Evolutionary conservation across 257 asterid species (phyloP).

Genomic region (Salvia hispanica): DNA sequence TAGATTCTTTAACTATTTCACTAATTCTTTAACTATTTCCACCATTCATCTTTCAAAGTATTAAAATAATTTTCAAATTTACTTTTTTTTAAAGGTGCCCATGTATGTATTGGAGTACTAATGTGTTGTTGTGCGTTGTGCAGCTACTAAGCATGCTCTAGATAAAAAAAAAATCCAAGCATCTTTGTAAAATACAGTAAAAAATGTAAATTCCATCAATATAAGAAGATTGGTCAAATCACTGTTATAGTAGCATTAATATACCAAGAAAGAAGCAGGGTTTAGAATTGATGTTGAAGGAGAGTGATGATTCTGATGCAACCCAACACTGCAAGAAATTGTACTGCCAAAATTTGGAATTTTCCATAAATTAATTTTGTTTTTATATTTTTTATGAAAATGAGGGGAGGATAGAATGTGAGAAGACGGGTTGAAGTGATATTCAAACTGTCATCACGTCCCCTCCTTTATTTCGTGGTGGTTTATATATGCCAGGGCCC

Average conservation of each 20-base stretch:
- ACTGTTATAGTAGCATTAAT: conserved; percentile 15
- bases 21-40: too few relatives aligned
- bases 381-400: not conserved
- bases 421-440: conserved; percentile 58
- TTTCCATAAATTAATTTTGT: conserved; percentile 15
- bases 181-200: too few relatives aligned
- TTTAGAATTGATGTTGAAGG: not conserved
- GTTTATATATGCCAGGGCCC: conserved; percentile 26
- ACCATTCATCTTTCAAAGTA: too few relatives aligned
- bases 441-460: conserved; percentile 54
- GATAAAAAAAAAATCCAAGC: too few relatives aligned
- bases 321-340: conserved; percentile 40
- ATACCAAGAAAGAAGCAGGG: conserved; percentile 39
- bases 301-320: conserved; percentile 45
- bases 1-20: not conserved
- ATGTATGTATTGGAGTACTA: too few relatives aligned
- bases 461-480: conserved; percentile 33
- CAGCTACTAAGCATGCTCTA: too few relatives aligned
- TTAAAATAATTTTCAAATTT: too few relatives aligned
- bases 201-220: conserved; percentile 9
- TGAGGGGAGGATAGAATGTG: conserved; percentile 18
- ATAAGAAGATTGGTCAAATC: conserved; percentile 27
- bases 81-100: too few relatives aligned
- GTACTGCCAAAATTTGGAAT: conserved; percentile 37
- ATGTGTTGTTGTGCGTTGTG: too few relatives aligned